Base-by-base conservation (phyloP, 352 stramenopile genomes). In the Phytopythium delawarense region DNA sequence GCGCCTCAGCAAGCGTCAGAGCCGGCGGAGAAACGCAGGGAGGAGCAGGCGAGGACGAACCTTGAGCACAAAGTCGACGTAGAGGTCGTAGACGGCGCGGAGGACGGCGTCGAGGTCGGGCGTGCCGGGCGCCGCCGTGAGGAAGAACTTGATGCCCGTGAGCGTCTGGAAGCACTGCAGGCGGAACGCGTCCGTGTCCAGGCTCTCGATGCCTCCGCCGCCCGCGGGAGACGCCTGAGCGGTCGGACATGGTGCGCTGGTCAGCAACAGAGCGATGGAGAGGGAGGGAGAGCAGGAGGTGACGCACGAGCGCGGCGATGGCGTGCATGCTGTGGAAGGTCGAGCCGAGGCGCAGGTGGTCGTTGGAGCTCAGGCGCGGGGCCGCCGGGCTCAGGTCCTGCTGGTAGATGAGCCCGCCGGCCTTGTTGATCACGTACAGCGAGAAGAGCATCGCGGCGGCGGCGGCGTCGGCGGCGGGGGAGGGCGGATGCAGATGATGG, bases 31-130 rank as follows among this genome's bases (percentile, higher is more conserved):
- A 5, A 51, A n/a, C n/a, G 9, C 21, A 11, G 2, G 12, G 3
- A 15, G 8, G 32, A 23, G 4, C 23, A 7, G 7, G 7, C 28
- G 28, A n/a, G 12, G 11, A 34, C 55, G 7, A 65, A 93, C 89
- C 88, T 98, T 98, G 64, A 98, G 90, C 61, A 98, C 93, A 61
- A 96, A 98, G 81, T 98, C 93, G 40, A 96, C 81, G 70, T 97
- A 98, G n/a, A 98, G 69, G 60, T 98, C 91, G 71, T 98, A 98
- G 32, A 98, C 89, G 5, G 80, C 84, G 57, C 81, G 87, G 63
- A 98, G 64, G 4, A 89, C 89, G 28, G 73, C 63, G 56, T 97
- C 91, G 42, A 98, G 64, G 16, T 97, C 89, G 21, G 77, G 71
- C 48, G 89, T 96, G 25, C 82, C 86, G 15, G 95, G 75, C 28